Evolutionary conservation across 768 basidiomycete species (phyloP).

Genomic region (Strobilomyces dryophilus): DNA sequence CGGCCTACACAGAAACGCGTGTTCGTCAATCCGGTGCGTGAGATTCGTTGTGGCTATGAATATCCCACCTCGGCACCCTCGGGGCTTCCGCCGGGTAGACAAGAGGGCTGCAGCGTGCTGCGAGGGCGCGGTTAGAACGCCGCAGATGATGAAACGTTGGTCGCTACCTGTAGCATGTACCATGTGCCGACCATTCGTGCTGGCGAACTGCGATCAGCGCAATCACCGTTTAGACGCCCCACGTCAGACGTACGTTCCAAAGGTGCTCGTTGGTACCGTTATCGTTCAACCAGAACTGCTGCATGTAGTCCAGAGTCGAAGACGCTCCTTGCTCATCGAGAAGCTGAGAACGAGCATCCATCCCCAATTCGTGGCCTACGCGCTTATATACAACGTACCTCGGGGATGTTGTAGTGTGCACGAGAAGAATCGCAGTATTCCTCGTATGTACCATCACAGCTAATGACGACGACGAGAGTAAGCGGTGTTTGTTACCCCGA

Average conservation of each 20-base stretch:
- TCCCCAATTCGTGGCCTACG: neutral
- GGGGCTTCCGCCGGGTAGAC: conserved; percentile 53
- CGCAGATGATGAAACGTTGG: neutral
- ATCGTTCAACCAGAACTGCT: conserved; percentile 58
- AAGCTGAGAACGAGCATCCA: conserved; percentile 37
- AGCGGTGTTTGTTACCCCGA: neutral
- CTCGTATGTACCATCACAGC: conserved; percentile 48
- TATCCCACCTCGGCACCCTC: conserved; percentile 55
- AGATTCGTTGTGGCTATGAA: neutral
- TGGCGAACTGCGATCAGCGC: conserved; percentile 18
- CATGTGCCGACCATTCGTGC: conserved; percentile 73
- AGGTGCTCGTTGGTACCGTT: conserved; percentile 59
- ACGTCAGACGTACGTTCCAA: conserved; percentile 55
- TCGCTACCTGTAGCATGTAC: conserved; percentile 42
- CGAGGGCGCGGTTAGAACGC: neutral
- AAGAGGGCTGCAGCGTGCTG: conserved; percentile 55
- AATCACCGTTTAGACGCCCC: neutral
- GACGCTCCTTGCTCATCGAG: conserved; percentile 50
- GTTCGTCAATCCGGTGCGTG: neutral
- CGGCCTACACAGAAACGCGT: conserved; percentile 41
- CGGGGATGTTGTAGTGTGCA: conserved; percentile 37
- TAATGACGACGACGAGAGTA: conserved; percentile 15
- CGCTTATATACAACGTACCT: conserved; percentile 26
- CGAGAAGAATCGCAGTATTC: conserved; percentile 40
- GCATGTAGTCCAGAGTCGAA: conserved; percentile 58